Evolutionary conservation across 192 early-diverging fungal genomes (phyloP).

Genomic region (Gryganskiella cystojenkinii): DNA sequence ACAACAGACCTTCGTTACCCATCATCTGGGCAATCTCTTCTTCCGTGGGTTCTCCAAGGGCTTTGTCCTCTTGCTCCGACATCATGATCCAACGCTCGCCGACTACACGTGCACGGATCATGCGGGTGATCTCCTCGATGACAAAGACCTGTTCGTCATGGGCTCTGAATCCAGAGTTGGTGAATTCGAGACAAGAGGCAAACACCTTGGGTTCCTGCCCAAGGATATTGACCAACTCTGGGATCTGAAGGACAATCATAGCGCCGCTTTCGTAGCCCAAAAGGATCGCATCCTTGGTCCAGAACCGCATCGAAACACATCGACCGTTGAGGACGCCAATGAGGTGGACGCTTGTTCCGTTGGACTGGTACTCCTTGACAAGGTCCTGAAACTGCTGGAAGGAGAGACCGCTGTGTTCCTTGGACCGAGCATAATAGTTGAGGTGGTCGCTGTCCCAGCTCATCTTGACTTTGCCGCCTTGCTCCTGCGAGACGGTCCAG

Average conservation of each 20-base stretch:
- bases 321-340: constrained; percentile 56
- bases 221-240: constrained; percentile 57
- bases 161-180: constrained; percentile 27
- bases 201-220: constrained; percentile 56
- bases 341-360: constrained; percentile 24
- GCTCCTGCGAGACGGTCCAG: constrained; percentile 48
- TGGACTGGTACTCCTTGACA: constrained; percentile 39
- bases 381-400: constrained; percentile 43
- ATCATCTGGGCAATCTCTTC: constrained; percentile 50
- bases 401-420: constrained; percentile 44
- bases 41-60: constrained; percentile 39
- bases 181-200: constrained; percentile 55
- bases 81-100: constrained; percentile 50
- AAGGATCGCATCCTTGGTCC: constrained; percentile 61
- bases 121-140: constrained; percentile 52
- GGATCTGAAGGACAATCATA: constrained; percentile 58
- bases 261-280: constrained; percentile 63
- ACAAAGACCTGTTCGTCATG: constrained; percentile 54
- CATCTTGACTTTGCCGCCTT: constrained; percentile 27
- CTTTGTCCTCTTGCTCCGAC: constrained; percentile 44
- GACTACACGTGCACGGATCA: constrained; percentile 53
- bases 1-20: constrained; percentile 38
- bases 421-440: constrained; percentile 56
- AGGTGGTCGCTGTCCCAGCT: constrained; percentile 52
- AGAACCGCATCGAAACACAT: constrained; percentile 62